A percentile compares a stretch with the other conserved stretches of the same genome.
These are phyloP conservation scores for Heracleum sosnowskyi DNA, from an alignment of 129 eudicot genomes.

Conservation along the genomic window DNA sequence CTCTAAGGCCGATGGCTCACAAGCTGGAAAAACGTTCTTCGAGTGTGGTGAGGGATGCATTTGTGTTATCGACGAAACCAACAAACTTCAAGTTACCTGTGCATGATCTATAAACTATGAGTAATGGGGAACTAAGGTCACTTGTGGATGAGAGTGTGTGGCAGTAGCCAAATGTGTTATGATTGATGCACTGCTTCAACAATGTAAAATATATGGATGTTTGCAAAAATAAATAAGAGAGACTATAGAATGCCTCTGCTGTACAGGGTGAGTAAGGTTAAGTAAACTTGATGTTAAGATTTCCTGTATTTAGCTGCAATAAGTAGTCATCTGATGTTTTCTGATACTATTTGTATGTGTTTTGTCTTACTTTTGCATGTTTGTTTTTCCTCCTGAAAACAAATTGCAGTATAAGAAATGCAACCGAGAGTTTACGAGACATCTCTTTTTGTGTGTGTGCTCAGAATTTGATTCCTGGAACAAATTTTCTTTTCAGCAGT, in stretches of 20 bases:
- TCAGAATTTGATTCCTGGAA: too few relatives aligned
- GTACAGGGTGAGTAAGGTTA: background rate
- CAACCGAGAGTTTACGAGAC: too few relatives aligned
- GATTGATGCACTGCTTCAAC: background rate
- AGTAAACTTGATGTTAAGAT: background rate
- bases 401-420: too few relatives aligned
- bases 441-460: too few relatives aligned
- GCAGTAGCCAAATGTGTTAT: background rate
- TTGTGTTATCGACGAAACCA: constrained; percentile 9
- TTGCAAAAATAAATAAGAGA: background rate
- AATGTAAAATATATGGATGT: background rate
- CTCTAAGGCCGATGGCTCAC: constrained; percentile 2
- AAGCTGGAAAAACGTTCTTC: constrained; percentile 9
- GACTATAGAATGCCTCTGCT: background rate
- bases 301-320: too few relatives aligned
- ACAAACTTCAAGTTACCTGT: background rate
- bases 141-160: background rate
- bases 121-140: background rate
- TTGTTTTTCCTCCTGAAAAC: too few relatives aligned
- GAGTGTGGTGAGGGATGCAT: constrained; percentile 12
- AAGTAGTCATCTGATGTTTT: too few relatives aligned
- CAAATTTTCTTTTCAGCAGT: too few relatives aligned
- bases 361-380: too few relatives aligned
- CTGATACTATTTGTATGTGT: too few relatives aligned
- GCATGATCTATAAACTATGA: background rate